These are phyloP conservation scores for Trypanosoma boissoni DNA, from an alignment of 208 protist genomes.

Conservation along the genomic window DNA sequence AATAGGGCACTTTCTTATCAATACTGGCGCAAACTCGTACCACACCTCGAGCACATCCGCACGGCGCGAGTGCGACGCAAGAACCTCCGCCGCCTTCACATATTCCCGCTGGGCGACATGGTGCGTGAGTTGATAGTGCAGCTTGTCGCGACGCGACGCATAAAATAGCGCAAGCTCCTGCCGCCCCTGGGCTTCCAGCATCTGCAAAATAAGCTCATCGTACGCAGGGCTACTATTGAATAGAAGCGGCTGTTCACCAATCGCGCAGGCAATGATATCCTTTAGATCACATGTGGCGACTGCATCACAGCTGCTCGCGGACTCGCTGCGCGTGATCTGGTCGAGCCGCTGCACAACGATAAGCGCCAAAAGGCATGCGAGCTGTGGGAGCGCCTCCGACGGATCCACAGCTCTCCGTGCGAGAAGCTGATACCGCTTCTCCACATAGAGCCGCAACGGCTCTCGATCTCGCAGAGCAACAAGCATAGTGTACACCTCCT, in stretches of 20 bases:
- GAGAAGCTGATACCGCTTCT: slow-evolving; percentile 44
- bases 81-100: slow-evolving; percentile 42
- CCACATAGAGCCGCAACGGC: slow-evolving; percentile 37
- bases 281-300: slow-evolving; percentile 18
- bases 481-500: slow-evolving; percentile 51
- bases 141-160: slow-evolving; percentile 70
- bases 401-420: slow-evolving; percentile 1
- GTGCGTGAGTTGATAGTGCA: slow-evolving; percentile 54
- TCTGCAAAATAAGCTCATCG: slow-evolving; percentile 43
- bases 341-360: slow-evolving; percentile 29
- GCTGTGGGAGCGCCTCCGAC: slow-evolving; percentile 8
- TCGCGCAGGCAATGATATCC: slow-evolving; percentile 29
- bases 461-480: slow-evolving; percentile 23
- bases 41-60: slow-evolving; percentile 53
- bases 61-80: slow-evolving; percentile 36
- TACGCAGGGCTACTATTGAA: slow-evolving; percentile 38
- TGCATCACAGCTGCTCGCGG: neutral
- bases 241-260: slow-evolving; percentile 28
- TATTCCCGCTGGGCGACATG: slow-evolving; percentile 41
- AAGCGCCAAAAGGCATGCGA: slow-evolving; percentile 29
- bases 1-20: slow-evolving; percentile 87
- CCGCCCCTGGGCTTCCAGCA: slow-evolving; percentile 86
- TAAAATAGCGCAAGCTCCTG: slow-evolving; percentile 73
- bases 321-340: slow-evolving; percentile 15
- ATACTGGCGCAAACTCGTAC: slow-evolving; percentile 90